These are phyloP conservation scores for Fusarium protoensiforme DNA, from an alignment of 2,329 filamentous ascomycete species.

Conservation along the genomic window DNA sequence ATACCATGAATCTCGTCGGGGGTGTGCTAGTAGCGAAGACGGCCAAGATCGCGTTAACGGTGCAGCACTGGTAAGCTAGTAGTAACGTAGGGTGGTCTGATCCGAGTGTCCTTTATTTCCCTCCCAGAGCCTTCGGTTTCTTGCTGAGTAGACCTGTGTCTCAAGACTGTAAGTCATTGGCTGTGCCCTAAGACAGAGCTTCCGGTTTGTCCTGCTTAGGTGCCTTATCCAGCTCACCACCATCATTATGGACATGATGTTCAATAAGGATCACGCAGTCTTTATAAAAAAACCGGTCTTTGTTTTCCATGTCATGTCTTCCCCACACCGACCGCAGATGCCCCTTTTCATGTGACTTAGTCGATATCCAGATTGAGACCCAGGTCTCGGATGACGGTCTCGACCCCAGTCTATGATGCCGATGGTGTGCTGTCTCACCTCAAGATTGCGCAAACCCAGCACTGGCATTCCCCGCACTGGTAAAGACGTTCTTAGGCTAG, in stretches of 20 bases:
- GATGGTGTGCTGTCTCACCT: neutral
- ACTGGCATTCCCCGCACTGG: neutral
- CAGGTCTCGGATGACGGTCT: neutral
- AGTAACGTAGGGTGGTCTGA: neutral
- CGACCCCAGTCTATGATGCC: neutral
- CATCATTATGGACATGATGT: neutral
- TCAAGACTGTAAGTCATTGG: neutral
- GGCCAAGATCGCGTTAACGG: neutral
- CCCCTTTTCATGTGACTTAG: constrained; percentile 29
- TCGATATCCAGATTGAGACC: neutral
- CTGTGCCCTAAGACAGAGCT: neutral
- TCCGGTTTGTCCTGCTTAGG: neutral
- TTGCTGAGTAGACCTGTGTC: neutral
- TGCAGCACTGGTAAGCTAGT: too few species aligned
- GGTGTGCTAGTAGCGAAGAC: neutral
- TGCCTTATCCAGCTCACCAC: neutral
- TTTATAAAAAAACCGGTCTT: neutral
- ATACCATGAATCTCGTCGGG: neutral
- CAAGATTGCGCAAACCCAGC: neutral
- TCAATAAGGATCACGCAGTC: neutral
- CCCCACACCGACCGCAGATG: constrained; percentile 28
- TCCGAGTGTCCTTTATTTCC: neutral
- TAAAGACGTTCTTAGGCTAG: neutral
- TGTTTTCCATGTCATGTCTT: constrained; percentile 12
- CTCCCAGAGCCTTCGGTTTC: neutral